Percentiles rank a stretch among this genome's conserved stretches.
Conservation (phyloP, 139 green algal species). For the Edaphochlamys debaryana region DNA sequence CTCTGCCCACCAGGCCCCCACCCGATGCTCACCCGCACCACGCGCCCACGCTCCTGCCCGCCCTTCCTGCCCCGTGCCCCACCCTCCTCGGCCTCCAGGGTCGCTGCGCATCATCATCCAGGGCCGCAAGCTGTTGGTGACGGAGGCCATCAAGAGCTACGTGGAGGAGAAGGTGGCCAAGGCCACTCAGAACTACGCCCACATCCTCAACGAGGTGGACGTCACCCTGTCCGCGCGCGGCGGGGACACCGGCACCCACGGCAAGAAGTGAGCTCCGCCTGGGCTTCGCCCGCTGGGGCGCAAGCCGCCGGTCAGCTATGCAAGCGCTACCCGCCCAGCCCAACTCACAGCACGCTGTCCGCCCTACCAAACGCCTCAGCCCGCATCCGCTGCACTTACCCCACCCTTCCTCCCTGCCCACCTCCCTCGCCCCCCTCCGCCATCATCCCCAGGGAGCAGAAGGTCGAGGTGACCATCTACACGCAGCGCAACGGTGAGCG, state of each 20-base stretch:
- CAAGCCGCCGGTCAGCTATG: background rate
- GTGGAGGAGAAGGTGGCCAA: constrained; percentile 77
- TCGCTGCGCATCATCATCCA: constrained; percentile 63
- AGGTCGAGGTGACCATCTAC: constrained; percentile 82
- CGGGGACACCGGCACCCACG: constrained; percentile 73
- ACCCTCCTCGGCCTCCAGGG: constrained; percentile 11
- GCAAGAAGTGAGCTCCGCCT: constrained; percentile 63
- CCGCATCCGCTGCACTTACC: no score
- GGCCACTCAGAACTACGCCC: constrained; percentile 64
- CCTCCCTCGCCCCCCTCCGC: no score
- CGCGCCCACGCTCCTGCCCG: no score
- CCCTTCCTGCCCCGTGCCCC: no score
- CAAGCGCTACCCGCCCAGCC: background rate
- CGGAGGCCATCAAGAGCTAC: constrained; percentile 74
- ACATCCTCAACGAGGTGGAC: constrained; percentile 72
- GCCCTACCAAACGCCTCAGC: background rate
- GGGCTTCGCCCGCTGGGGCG: no score
- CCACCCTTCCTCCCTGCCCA: no score
- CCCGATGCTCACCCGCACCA: no score
- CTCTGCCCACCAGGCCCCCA: no score
- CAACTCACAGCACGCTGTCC: background rate
- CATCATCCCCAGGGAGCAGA: constrained; percentile 73
- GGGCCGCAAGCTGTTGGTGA: constrained; percentile 71
- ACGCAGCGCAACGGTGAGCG: constrained; percentile 73
- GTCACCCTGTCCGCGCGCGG: constrained; percentile 71